These are phyloP conservation scores for Corynespora cassiicola DNA, from an alignment of 2,329 filamentous ascomycete species.

Conservation along the genomic window DNA sequence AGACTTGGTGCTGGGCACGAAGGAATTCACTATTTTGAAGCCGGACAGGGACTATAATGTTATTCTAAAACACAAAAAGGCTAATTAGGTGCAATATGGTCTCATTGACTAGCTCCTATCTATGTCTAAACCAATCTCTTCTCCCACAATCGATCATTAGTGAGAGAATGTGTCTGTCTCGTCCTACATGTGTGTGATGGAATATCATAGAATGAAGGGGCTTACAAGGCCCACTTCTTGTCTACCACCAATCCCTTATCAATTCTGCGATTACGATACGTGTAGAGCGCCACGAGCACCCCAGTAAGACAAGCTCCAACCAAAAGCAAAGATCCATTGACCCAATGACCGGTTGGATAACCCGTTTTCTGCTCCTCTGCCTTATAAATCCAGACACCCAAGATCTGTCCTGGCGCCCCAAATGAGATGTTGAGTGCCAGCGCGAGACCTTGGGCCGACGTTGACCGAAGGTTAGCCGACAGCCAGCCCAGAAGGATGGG, in stretches of 20 bases:
- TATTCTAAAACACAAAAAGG: constrained; percentile 6
- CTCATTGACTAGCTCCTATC: too few species aligned
- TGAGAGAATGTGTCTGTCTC: too few species aligned
- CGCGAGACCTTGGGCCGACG: constrained; percentile 69
- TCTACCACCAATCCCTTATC: constrained; percentile 2
- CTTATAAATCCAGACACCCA: constrained; percentile 78
- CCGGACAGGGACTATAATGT: constrained; percentile 17
- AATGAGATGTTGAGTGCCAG: constrained; percentile 74
- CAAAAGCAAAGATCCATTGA: constrained; percentile 66
- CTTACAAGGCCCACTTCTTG: constrained; percentile 2
- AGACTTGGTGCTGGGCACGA: constrained; percentile 16
- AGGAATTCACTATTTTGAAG: constrained; percentile 22
- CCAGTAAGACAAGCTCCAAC: constrained; percentile 55
- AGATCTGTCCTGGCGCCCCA: constrained; percentile 73
- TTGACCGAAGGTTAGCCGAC: constrained; percentile 70
- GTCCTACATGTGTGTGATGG: too few species aligned
- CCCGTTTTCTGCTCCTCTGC: constrained; percentile 64
- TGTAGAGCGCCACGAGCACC: background rate
- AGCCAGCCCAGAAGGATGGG: constrained; percentile 76
- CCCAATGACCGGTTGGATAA: constrained; percentile 75
- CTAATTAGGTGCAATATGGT: too few species aligned
- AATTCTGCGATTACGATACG: background rate
- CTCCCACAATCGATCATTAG: too few species aligned
- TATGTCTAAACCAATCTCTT: too few species aligned
- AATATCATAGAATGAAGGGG: constrained; percentile 46